Conservation (phyloP, 345 rosid genomes). For the Arabidopsis arenosa region DNA sequence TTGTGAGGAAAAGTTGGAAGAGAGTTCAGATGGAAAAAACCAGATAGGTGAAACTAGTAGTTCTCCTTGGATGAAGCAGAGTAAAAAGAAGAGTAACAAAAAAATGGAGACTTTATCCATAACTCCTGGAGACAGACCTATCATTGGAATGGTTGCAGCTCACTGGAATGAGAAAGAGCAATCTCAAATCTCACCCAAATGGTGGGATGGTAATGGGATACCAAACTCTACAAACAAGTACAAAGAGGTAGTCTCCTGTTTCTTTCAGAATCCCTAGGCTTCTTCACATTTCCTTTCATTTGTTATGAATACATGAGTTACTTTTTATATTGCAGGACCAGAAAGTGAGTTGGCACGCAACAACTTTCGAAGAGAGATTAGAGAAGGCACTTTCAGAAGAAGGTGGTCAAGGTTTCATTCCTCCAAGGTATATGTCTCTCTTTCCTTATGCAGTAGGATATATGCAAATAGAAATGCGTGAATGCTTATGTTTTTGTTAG, state of each 20-base stretch:
- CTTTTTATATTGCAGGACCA: conserved; percentile 67
- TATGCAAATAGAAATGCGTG: background rate
- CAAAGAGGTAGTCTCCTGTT: conserved; percentile 69
- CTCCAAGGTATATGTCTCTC: conserved; percentile 19
- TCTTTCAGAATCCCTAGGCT: background rate
- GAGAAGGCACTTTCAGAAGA: conserved; percentile 86
- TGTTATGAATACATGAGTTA: background rate
- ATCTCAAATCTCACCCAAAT: conserved; percentile 63
- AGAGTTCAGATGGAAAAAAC: conserved; percentile 43
- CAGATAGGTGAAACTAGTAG: conserved; percentile 51
- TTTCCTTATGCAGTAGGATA: background rate
- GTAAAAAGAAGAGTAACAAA: conserved; percentile 35
- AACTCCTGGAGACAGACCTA: conserved; percentile 80
- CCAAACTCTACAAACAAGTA: conserved; percentile 95
- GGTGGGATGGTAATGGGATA: conserved; percentile 99
- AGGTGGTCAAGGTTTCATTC: conserved; percentile 22
- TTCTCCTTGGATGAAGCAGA: conserved; percentile 61
- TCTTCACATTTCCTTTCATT: background rate
- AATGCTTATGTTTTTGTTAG: no score
- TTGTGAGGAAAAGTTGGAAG: conserved; percentile 31
- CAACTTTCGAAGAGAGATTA: conserved; percentile 91
- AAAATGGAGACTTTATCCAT: conserved; percentile 36
- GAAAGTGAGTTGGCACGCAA: conserved; percentile 93
- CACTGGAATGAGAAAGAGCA: conserved; percentile 80
- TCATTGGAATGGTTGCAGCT: conserved; percentile 87